A percentile compares a stretch with the other conserved stretches of the same genome.
These are phyloP conservation scores for Saccharomycopsis capsularis DNA, from an alignment of 805 yeast genomes.

Conservation along the genomic window DNA sequence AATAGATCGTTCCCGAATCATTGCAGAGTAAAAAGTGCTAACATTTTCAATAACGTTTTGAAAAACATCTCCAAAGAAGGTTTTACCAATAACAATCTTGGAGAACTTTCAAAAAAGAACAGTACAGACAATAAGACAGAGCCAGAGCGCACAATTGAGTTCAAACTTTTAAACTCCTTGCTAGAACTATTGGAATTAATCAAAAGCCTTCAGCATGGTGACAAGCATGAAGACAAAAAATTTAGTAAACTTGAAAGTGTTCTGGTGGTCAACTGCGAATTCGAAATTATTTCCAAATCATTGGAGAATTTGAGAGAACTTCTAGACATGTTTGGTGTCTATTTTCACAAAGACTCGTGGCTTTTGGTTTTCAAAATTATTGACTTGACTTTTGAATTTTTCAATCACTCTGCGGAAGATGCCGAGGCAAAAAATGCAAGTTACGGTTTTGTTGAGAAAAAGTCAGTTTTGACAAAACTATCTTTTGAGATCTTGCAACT, in stretches of 20 bases:
- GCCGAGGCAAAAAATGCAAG: slow-evolving; percentile 21
- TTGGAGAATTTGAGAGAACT: slow-evolving; percentile 61
- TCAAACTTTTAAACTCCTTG: slow-evolving; percentile 9
- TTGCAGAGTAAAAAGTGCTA: slow-evolving; percentile 42
- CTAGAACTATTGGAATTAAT: slow-evolving; percentile 2
- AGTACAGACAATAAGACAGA: not conserved
- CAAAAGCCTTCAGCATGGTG: slow-evolving; percentile 3
- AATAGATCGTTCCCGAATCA: slow-evolving; percentile 38
- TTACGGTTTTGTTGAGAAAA: slow-evolving; percentile 39
- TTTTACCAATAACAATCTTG: not conserved
- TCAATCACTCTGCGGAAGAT: slow-evolving; percentile 26
- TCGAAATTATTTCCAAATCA: slow-evolving; percentile 57
- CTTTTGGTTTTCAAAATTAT: slow-evolving; percentile 54
- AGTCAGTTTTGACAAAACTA: slow-evolving; percentile 47
- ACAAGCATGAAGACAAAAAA: slow-evolving; percentile 4
- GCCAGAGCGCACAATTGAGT: slow-evolving; percentile 8
- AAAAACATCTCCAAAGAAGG: slow-evolving; percentile 22
- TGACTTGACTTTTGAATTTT: slow-evolving; percentile 48
- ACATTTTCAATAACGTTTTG: slow-evolving; percentile 47
- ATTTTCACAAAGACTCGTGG: slow-evolving; percentile 61
- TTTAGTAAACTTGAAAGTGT: slow-evolving; percentile 20
- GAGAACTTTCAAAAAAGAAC: slow-evolving; percentile 5
- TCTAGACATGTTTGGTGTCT: slow-evolving; percentile 71
- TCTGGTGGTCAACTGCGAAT: slow-evolving; percentile 46
- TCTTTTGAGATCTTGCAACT: slow-evolving; percentile 80